Conservation (phyloP, 768 basidiomycete genomes). For the Amanita pallidorosea region DNA sequence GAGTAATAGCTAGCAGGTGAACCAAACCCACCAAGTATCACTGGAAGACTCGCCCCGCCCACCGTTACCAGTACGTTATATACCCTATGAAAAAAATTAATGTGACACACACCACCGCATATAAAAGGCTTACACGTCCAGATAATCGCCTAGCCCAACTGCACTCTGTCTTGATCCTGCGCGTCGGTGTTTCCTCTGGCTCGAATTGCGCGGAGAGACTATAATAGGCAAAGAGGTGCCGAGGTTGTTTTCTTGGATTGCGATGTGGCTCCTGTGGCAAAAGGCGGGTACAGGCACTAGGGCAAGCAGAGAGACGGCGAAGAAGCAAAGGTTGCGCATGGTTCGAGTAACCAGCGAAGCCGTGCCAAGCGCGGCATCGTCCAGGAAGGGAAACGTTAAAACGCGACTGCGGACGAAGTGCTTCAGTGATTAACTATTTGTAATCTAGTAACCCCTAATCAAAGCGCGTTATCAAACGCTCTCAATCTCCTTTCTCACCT, state of each 20-base stretch:
- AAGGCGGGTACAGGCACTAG: neutral
- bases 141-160: conserved; percentile 48
- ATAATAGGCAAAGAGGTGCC: conserved; percentile 31
- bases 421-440: no score
- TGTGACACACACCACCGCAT: neutral
- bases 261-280: neutral
- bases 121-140: conserved; percentile 42
- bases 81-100: conserved; percentile 20
- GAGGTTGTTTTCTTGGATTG: conserved; percentile 13
- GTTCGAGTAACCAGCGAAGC: neutral
- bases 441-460: no score
- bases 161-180: conserved; percentile 22
- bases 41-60: conserved; percentile 38
- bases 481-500: no score
- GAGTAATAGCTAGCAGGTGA: neutral
- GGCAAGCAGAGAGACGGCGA: neutral
- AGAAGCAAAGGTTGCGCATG: neutral
- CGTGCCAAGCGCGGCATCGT: neutral
- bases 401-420: no score
- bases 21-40: conserved; percentile 45
- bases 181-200: conserved; percentile 11
- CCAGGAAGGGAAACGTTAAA: neutral
- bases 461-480: no score
- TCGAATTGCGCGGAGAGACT: conserved; percentile 8
- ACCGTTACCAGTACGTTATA: conserved; percentile 54